Conservation (phyloP, 345 rosid genomes). For the Fremontodendron californicum region DNA sequence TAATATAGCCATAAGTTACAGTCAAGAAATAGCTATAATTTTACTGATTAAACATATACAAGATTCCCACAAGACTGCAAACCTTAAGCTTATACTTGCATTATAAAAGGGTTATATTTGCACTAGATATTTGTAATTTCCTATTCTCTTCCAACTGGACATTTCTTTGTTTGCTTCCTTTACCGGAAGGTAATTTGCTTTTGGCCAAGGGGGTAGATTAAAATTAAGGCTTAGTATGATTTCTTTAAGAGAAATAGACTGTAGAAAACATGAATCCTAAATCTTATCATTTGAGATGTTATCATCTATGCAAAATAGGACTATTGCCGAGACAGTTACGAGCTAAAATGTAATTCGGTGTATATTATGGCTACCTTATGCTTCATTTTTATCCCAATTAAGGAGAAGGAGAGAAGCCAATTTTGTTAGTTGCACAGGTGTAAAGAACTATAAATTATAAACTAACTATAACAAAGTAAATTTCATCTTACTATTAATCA, state of each 20-base stretch:
- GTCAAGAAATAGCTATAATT: not conserved
- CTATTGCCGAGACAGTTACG: not conserved
- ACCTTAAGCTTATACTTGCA: not conserved
- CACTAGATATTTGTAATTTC: not conserved
- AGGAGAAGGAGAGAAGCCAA: not conserved
- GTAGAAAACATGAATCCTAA: not conserved
- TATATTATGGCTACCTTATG: not conserved
- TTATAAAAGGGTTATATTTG: not conserved
- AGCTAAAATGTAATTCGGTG: not conserved
- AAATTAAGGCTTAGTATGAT: not conserved
- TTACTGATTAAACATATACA: not conserved
- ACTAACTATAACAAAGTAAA: not conserved
- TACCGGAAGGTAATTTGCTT: not conserved
- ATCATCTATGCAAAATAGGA: not conserved
- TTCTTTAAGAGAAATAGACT: not conserved
- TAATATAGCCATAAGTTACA: not conserved
- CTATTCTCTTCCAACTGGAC: not conserved
- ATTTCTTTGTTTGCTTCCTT: not conserved
- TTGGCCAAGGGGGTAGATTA: not conserved
- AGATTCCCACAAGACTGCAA: not conserved
- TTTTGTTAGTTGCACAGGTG: not conserved
- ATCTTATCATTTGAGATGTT: not conserved
- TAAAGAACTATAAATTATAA: not conserved
- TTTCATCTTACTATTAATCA: conserved; percentile 12
- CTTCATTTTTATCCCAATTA: not conserved